Evolutionary conservation across 1,284 basidiomycete genomes (phyloP), one percentile per base, ranked within the genome.

Genomic region (Cystobasidium pallidum): DNA sequence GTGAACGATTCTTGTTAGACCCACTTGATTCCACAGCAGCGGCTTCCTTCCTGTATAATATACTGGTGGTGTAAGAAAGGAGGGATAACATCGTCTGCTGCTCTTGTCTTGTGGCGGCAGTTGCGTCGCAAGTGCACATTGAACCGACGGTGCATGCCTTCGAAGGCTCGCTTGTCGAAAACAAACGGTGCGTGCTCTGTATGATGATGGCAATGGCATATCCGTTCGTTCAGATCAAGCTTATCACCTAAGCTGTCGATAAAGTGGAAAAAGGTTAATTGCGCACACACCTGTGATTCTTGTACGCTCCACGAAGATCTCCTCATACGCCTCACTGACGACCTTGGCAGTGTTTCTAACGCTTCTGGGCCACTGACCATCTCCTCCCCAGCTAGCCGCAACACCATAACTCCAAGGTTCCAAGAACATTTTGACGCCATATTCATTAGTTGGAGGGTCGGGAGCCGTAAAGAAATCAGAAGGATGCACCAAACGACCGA

Each of bases 171-270:
- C 45, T 70, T 70, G n/a, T 59, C 52, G 45, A 49, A 70, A 11
- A 70, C 67, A 34, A 70, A 70, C 15, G 67, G 67, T 32, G 67
- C 67, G 17, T 70, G 67, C 41, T 70, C 67, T 59, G 67, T 13
- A 39, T 26, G 43, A 43, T 36, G 21, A 1, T 45, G 41, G 36
- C 28, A 24, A 39, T 21, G 1, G 34, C 15, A 30, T 19, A 52
- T 30, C 26, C 3, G 36, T 61, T 32, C 30, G 34, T 21, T 10
- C 3, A 30, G n/a, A n/a, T n/a, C n/a, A n/a, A 55, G 26, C 30
- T 34, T 15, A 41, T 41, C 15, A 8, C 39, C 7, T 41, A 15
- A 7, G 7, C n/a, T 21, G 10, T 51, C 13, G 15, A 30, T 13
- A 30, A 19, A 57, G 28, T 34, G 30, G n/a, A 57, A 32, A 51